Evolutionary conservation across 2,329 filamentous ascomycete species (phyloP).

Genomic region (Rhexocercosporidium sp.): DNA sequence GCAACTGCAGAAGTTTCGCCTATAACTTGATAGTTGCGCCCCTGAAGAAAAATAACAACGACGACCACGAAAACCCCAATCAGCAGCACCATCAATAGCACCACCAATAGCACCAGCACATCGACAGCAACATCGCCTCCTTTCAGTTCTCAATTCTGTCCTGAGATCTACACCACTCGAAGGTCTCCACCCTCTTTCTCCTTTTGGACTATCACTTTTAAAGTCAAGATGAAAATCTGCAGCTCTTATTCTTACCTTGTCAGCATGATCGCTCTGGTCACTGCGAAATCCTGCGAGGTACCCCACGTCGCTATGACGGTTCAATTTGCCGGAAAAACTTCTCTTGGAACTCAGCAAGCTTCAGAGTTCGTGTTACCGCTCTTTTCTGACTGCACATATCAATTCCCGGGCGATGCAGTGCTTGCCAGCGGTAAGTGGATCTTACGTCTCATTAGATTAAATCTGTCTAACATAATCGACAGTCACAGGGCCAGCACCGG

Average conservation of each 20-base stretch:
- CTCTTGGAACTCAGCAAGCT: neutral
- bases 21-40: neutral
- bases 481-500: neutral
- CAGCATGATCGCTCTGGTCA: neutral
- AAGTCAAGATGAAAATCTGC: neutral
- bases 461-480: neutral
- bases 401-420: neutral
- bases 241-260: neutral
- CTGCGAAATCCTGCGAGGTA: neutral
- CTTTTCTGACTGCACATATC: neutral
- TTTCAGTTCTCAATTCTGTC: neutral
- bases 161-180: neutral
- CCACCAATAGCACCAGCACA: neutral
- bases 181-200: neutral
- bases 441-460: neutral
- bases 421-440: neutral
- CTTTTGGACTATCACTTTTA: neutral
- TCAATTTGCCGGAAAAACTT: neutral
- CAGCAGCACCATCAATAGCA: neutral
- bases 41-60: neutral
- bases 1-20: neutral
- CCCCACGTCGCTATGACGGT: neutral
- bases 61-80: neutral
- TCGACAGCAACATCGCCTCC: neutral
- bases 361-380: neutral